phyloP scores from a whole-genome alignment of 176 grass and related monocot species.

The Neostapfia colusana region DNA sequence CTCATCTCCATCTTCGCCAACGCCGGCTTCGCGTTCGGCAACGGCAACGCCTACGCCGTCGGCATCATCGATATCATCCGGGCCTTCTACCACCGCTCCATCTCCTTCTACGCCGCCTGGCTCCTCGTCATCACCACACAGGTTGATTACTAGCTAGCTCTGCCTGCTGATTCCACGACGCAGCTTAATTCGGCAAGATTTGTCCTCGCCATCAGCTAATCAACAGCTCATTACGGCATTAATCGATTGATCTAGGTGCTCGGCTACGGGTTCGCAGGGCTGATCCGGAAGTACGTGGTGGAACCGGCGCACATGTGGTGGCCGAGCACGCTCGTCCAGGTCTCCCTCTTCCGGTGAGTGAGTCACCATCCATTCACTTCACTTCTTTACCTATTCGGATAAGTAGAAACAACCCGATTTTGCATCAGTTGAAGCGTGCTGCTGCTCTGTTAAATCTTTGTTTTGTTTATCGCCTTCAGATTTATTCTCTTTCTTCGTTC shows the following conservation, averaged over 20 bases:
- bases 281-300: conserved; percentile 89
- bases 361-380: neutral
- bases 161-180: no score
- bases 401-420: no score
- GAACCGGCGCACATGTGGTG: conserved; percentile 97
- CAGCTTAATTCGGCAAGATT: neutral
- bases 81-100: conserved; percentile 65
- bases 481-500: no score
- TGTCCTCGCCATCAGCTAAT: neutral
- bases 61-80: conserved; percentile 71
- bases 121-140: conserved; percentile 89
- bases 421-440: no score
- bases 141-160: conserved; percentile 9
- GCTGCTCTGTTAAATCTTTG: no score
- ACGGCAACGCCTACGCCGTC: conserved; percentile 73
- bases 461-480: neutral
- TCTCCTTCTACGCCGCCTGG: conserved; percentile 71
- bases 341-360: conserved; percentile 91
- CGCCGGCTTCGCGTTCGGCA: conserved; percentile 77
- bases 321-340: conserved; percentile 86
- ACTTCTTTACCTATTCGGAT: neutral
- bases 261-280: conserved; percentile 87
- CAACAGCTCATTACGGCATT: neutral
- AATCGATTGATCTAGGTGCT: conserved; percentile 54
- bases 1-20: conserved; percentile 99